Conservation (phyloP, 176 grass and related monocot species). For the Alopecurus myosuroides region DNA sequence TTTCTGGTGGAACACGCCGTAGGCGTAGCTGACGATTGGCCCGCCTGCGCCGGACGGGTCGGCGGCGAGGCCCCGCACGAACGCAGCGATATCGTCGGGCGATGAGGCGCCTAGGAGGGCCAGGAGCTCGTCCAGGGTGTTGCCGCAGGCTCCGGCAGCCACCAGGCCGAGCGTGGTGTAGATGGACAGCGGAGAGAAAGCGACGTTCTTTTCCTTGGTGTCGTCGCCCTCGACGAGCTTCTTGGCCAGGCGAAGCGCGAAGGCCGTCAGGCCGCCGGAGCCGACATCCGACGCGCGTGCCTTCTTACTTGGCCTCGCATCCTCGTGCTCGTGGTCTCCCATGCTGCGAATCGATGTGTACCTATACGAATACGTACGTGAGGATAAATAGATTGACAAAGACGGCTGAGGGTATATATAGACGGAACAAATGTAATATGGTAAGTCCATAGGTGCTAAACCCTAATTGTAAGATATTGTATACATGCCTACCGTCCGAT, state of each 20-base stretch:
- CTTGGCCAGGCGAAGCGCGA: background rate
- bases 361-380: background rate
- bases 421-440: background rate
- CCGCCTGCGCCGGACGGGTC: background rate
- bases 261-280: background rate
- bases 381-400: background rate
- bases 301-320: background rate
- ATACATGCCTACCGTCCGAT: background rate
- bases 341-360: background rate
- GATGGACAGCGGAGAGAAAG: conserved; percentile 32
- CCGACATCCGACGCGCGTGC: background rate
- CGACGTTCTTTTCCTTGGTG: conserved; percentile 1
- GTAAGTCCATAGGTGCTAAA: background rate
- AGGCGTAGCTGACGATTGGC: conserved; percentile 2
- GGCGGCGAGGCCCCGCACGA: background rate
- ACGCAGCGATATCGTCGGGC: background rate
- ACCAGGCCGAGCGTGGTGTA: background rate
- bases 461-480: background rate
- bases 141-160: background rate
- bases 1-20: conserved; percentile 10
- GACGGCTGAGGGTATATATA: background rate
- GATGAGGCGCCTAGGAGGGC: background rate
- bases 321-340: background rate
- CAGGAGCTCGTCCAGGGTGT: conserved; percentile 4
- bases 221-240: background rate